These are phyloP conservation scores for Vitis hybrid DNA, from an alignment of 177 flowering plant genomes.

Conservation along the genomic window DNA sequence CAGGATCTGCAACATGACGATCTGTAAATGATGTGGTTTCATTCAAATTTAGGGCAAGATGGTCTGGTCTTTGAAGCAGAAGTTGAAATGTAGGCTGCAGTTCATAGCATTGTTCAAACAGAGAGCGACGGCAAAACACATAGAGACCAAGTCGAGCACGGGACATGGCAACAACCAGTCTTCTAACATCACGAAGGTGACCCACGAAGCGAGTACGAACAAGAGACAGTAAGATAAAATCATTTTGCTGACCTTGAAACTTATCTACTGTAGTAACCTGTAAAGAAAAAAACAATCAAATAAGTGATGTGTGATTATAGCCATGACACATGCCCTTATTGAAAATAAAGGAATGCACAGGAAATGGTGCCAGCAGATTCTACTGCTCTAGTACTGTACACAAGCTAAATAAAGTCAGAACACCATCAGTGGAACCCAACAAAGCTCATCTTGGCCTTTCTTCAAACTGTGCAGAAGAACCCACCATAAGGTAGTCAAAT, in stretches of 20 bases:
- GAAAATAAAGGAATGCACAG: not conserved
- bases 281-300: not conserved
- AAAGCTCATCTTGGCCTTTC: not conserved
- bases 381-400: not conserved
- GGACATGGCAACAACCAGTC: constrained; percentile 98
- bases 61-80: constrained; percentile 86
- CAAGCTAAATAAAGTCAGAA: not conserved
- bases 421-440: not conserved
- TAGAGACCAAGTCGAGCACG: constrained; percentile 94
- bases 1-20: constrained; percentile 72
- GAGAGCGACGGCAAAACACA: constrained; percentile 84
- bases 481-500: too few species aligned
- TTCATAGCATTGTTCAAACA: constrained; percentile 97
- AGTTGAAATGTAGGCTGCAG: constrained; percentile 87
- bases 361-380: not conserved
- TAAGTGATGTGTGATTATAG: not conserved
- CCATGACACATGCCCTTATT: not conserved
- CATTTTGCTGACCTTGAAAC: constrained; percentile 99
- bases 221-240: constrained; percentile 82
- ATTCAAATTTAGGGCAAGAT: constrained; percentile 61
- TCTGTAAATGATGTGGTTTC: constrained; percentile 59
- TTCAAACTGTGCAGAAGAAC: not conserved
- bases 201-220: constrained; percentile 98
- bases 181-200: constrained; percentile 97
- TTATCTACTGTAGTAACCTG: constrained; percentile 96